A percentile compares a stretch with the other conserved stretches of the same genome.
Evolutionary conservation across 2,329 filamentous ascomycete species (phyloP).

Genomic region (Fusarium musae): DNA sequence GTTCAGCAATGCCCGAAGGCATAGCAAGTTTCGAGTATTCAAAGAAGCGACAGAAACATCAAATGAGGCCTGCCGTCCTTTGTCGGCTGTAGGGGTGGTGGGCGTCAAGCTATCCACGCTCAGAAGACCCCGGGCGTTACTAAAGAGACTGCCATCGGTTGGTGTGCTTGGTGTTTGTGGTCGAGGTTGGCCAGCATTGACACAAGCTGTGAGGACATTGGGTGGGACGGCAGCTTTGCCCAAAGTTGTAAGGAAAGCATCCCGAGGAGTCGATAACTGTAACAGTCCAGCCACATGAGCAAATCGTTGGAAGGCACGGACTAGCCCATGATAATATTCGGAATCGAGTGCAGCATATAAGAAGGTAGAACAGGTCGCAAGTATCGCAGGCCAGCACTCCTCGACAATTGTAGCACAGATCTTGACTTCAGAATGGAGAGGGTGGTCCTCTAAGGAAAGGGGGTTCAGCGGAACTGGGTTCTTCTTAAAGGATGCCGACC

Average conservation of each 20-base stretch:
- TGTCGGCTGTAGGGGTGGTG: slow-evolving; percentile 66
- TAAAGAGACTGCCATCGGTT: slow-evolving; percentile 69
- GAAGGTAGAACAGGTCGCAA: slow-evolving; percentile 96
- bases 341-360: slow-evolving; percentile 91
- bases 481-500: slow-evolving; percentile 75
- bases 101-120: slow-evolving; percentile 78
- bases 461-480: slow-evolving; percentile 88
- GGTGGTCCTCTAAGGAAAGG: slow-evolving; percentile 77
- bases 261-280: slow-evolving; percentile 84
- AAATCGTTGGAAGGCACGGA: slow-evolving; percentile 93
- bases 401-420: slow-evolving; percentile 86
- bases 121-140: slow-evolving; percentile 76
- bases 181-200: slow-evolving; percentile 60
- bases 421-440: slow-evolving; percentile 76
- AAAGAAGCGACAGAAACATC: slow-evolving; percentile 68
- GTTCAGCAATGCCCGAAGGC: slow-evolving; percentile 90
- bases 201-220: slow-evolving; percentile 73
- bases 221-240: slow-evolving; percentile 93
- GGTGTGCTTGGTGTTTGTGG: slow-evolving; percentile 58
- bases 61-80: slow-evolving; percentile 67
- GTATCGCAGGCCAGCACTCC: slow-evolving; percentile 92
- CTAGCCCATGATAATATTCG: slow-evolving; percentile 91
- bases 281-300: slow-evolving; percentile 93
- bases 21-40: slow-evolving; percentile 90
- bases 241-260: slow-evolving; percentile 93